Evolutionary conservation across 2,329 filamentous ascomycete species (phyloP).

Genomic region (Pleochaeta shiraiana): DNA sequence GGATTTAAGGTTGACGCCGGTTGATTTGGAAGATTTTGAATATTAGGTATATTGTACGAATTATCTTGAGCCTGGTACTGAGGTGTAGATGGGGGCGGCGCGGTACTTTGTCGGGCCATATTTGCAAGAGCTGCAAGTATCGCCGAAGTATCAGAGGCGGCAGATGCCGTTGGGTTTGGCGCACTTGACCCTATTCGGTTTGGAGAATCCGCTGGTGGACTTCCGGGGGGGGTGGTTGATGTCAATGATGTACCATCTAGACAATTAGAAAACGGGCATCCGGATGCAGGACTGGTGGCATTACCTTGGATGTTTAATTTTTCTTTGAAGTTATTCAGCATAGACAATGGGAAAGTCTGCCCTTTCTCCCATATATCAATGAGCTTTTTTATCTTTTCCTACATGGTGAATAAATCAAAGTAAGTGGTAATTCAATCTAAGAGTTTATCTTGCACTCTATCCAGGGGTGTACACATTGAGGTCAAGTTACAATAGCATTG

Average conservation of each 20-base stretch:
- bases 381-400: slow-evolving; percentile 92
- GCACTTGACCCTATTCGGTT: slow-evolving; percentile 20
- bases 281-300: slow-evolving; percentile 19
- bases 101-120: slow-evolving; percentile 53
- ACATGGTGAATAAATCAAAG: slow-evolving; percentile 27
- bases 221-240: slow-evolving; percentile 51
- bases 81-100: slow-evolving; percentile 19
- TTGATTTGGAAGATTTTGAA: slow-evolving; percentile 22
- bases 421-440: slow-evolving; percentile 23
- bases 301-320: slow-evolving; percentile 53
- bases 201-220: slow-evolving; percentile 21
- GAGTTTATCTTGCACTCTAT: slow-evolving; percentile 6
- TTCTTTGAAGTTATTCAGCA: slow-evolving; percentile 67
- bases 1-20: slow-evolving; percentile 13
- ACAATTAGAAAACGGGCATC: slow-evolving; percentile 21
- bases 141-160: slow-evolving; percentile 31
- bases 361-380: slow-evolving; percentile 97
- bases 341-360: slow-evolving; percentile 62
- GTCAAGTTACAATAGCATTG: slow-evolving; percentile 13
- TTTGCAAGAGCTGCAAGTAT: slow-evolving; percentile 64
- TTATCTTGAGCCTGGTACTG: slow-evolving; percentile 16
- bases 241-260: slow-evolving; percentile 26
- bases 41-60: slow-evolving; percentile 25
- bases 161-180: slow-evolving; percentile 21
- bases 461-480: slow-evolving; percentile 7